Conservation (phyloP, 805 yeast genomes). For the Millerago galiae region DNA sequence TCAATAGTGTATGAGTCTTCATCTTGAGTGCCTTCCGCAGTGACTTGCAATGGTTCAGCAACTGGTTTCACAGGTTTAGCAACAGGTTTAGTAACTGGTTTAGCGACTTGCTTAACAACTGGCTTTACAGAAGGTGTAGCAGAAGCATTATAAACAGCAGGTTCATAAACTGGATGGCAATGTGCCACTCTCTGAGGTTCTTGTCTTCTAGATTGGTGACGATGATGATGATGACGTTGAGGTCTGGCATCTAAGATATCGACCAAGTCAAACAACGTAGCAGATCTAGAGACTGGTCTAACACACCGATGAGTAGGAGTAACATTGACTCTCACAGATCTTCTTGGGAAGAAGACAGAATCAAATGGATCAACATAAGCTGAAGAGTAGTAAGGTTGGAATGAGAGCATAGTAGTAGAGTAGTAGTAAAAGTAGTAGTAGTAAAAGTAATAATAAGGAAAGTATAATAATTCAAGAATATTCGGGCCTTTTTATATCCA, state of each 20-base stretch:
- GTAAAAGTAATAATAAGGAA: not conserved
- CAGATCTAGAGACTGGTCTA: not conserved
- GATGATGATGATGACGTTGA: slow-evolving; percentile 1
- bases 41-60: slow-evolving; percentile 1
- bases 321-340: slow-evolving; percentile 3
- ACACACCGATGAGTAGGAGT: not conserved
- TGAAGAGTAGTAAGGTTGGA: not conserved
- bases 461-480: not conserved
- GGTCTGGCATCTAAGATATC: not conserved
- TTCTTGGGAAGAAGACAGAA: slow-evolving; percentile 5
- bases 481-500: not conserved
- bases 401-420: not conserved
- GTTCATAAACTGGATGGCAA: not conserved
- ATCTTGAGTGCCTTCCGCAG: slow-evolving; percentile 6
- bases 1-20: slow-evolving; percentile 10
- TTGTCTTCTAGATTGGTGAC: not conserved
- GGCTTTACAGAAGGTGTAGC: too few species aligned
- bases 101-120: too few species aligned
- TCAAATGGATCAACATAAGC: slow-evolving; percentile 1
- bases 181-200: too few species aligned
- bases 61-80: too few species aligned
- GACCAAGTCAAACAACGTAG: slow-evolving; percentile 5
- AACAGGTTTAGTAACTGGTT: too few species aligned
- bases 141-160: not conserved
- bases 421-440: not conserved